These are phyloP conservation scores for Wallacemonas rigidus DNA, from an alignment of 208 protist species.

Conservation along the genomic window DNA sequence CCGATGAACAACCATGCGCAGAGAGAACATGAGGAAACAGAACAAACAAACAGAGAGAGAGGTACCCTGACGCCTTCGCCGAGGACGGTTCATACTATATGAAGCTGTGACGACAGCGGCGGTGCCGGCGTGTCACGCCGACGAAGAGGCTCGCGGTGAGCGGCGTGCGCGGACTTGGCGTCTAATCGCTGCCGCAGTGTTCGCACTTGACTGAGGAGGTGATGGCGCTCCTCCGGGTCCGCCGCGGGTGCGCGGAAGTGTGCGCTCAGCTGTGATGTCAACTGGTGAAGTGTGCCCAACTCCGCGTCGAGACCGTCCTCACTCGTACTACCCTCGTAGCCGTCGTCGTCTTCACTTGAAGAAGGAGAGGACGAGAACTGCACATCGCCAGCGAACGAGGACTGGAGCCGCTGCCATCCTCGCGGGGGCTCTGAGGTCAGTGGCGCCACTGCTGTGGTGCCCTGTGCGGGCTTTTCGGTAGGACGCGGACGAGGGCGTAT, in stretches of 20 bases:
- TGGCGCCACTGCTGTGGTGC: not conserved
- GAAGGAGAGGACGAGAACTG: not conserved
- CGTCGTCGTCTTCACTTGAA: no score
- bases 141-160: conserved; percentile 12
- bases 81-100: not conserved
- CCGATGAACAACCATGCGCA: not conserved
- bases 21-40: not conserved
- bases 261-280: conserved; percentile 33
- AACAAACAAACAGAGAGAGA: not conserved
- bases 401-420: not conserved
- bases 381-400: not conserved
- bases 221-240: conserved; percentile 29
- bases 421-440: not conserved
- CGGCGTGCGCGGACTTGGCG: not conserved
- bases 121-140: not conserved
- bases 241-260: conserved; percentile 28
- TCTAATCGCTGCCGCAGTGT: conserved; percentile 31
- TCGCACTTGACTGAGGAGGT: conserved; percentile 41
- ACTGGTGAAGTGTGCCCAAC: conserved; percentile 24
- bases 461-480: no score
- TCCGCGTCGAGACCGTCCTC: not conserved
- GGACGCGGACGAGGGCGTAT: no score
- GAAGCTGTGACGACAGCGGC: no score
- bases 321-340: not conserved
- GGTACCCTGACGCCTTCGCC: not conserved